Evolutionary conservation across 257 asterid species (phyloP), one percentile per base, ranked within the genome.

Genomic region (Primulina huaijiensis): DNA sequence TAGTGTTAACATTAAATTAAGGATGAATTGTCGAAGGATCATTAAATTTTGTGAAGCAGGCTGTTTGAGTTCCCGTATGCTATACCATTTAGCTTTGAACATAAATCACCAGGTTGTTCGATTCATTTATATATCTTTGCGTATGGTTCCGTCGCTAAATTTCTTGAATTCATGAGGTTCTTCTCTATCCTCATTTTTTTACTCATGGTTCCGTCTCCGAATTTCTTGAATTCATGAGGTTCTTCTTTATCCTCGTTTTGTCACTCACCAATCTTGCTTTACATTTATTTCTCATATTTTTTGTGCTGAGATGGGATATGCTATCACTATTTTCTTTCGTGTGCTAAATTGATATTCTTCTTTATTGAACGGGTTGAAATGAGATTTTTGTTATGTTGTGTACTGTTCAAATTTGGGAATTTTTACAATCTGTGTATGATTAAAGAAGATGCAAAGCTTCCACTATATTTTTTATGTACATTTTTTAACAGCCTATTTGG

Each of bases 281-380:
- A 46, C 56, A 8, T 52, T 60, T 43, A 35, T 21, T 43, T 33
- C 21, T 30, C 9, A 12, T 62, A 9, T 37, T 31, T 75, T 34
- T 29, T 76, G 63, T 63, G 33, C 38, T 60, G 62, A 40, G 64
- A 70, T 65, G 52, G 65, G 60, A 69, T 29, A 21, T 72, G 29
- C 60, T 67, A 27, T 40, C 35, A 69, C 10, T 60, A 35, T 64
- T 7, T 7, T 46, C 31, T 60, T 10, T 50, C 46, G 12, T 33
- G 56, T 53, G 58, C 23, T 38, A 62, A 33, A 40, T 65, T 40
- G 25, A 11, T 21, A 21, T 40, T 60, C 73, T 58, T 30, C 34
- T 64, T 72, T 14, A 62, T 46, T 50, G 64, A n/a, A 35, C 46
- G 66, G 16, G 69, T 60, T 35, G n/a, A 53, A 23, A 69, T 34